phyloP scores from a whole-genome alignment of 2,329 filamentous ascomycete species.

The Alternaria viburni region DNA sequence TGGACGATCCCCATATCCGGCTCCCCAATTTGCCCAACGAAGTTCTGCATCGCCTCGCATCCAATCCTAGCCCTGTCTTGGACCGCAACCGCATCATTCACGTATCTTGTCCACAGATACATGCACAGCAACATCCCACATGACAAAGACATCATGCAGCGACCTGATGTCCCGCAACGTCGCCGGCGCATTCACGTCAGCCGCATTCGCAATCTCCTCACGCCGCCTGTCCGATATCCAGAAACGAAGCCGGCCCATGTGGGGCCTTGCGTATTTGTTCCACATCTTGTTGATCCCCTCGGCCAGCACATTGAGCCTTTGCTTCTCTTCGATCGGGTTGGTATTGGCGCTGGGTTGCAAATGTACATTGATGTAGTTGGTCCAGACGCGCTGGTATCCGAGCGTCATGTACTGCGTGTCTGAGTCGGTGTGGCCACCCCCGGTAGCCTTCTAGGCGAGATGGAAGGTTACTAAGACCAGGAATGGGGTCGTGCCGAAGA shows the following conservation, averaged over 20 bases:
- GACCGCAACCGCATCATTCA: conserved; percentile 27
- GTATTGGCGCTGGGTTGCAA: conserved; percentile 22
- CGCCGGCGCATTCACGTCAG: conserved; percentile 1
- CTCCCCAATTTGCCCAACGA: background rate
- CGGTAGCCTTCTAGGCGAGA: background rate
- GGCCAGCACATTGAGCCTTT: conserved; percentile 17
- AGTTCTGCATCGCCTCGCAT: background rate
- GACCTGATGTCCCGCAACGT: conserved; percentile 20
- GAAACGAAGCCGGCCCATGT: background rate
- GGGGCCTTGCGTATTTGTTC: conserved; percentile 12
- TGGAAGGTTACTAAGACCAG: background rate
- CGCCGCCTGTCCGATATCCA: background rate
- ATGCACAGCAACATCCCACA: conserved; percentile 34
- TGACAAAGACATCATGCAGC: conserved; percentile 36
- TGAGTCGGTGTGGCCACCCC: background rate
- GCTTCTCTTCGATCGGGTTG: conserved; percentile 6
- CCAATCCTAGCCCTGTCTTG: background rate
- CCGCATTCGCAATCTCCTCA: background rate
- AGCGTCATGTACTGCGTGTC: background rate
- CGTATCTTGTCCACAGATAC: conserved; percentile 31
- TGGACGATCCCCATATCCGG: background rate
- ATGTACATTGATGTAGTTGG: conserved; percentile 33
- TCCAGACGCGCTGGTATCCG: background rate
- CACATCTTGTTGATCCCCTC: conserved; percentile 22
- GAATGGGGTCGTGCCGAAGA: background rate